Percentiles rank a stretch among this genome's conserved stretches.
These are phyloP conservation scores for Boletus pseudo-olivaceus DNA, from an alignment of 768 basidiomycete genomes.

Conservation along the genomic window DNA sequence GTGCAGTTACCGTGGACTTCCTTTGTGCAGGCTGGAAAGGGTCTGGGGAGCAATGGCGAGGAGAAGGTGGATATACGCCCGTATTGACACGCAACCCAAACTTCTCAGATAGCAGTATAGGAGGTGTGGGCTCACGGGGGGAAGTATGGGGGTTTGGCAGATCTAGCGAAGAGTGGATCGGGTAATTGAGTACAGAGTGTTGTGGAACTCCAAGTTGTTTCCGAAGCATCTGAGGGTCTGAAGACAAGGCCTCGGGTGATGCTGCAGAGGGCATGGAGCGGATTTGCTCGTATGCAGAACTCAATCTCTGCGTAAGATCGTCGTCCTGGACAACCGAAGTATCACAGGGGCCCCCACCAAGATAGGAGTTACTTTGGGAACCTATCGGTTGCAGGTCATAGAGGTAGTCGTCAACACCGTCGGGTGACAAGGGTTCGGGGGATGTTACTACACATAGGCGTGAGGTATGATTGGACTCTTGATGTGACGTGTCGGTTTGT, in stretches of 20 bases:
- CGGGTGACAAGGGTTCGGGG: background rate
- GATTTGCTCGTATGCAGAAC: slow-evolving; percentile 23
- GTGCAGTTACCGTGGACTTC: background rate
- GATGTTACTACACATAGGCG: background rate
- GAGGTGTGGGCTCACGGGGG: background rate
- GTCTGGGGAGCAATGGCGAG: background rate
- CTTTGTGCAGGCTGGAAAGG: background rate
- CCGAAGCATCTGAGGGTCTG: slow-evolving; percentile 25
- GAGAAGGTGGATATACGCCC: background rate
- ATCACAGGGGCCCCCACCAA: background rate
- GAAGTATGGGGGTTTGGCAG: slow-evolving; percentile 25
- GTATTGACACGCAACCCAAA: slow-evolving; percentile 4
- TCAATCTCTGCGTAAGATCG: slow-evolving; percentile 22
- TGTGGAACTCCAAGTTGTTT: slow-evolving; percentile 31
- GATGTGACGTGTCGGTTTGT: background rate
- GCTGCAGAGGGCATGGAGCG: slow-evolving; percentile 16
- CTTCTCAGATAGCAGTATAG: background rate
- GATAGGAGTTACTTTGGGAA: background rate
- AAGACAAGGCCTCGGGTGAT: slow-evolving; percentile 13
- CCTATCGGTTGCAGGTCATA: background rate
- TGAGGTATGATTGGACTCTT: background rate
- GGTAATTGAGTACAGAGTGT: slow-evolving; percentile 27
- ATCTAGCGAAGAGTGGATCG: slow-evolving; percentile 11
- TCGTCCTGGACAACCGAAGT: slow-evolving; percentile 3
- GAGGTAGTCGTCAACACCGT: background rate